Evolutionary conservation across 176 grass and related monocot genomes (phyloP).

Genomic region (Oryza glumipatula): DNA sequence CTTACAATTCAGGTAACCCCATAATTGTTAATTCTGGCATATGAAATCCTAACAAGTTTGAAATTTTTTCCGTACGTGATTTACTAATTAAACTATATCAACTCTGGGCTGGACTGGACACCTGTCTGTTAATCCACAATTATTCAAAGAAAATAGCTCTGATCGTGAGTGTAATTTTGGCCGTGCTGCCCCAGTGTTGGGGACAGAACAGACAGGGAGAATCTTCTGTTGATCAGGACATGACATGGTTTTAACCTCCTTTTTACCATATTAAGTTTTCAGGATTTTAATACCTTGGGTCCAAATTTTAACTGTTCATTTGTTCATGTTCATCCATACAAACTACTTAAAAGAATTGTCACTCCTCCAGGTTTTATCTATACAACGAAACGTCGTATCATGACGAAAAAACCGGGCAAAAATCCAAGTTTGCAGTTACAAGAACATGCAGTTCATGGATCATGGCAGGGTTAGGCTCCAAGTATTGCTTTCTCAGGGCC

Average conservation of each 20-base stretch:
- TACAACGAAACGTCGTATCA: slow-evolving; percentile 22
- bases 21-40: slow-evolving; percentile 26
- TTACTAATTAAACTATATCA: slow-evolving; percentile 23
- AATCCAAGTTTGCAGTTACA: slow-evolving; percentile 21
- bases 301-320: slow-evolving; percentile 20
- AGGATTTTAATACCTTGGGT: neutral
- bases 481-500: slow-evolving; percentile 14
- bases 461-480: slow-evolving; percentile 27
- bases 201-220: slow-evolving; percentile 42
- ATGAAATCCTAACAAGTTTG: slow-evolving; percentile 36
- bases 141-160: slow-evolving; percentile 31
- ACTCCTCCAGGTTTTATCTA: neutral
- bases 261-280: neutral
- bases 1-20: neutral
- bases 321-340: slow-evolving; percentile 6
- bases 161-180: slow-evolving; percentile 38
- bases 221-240: slow-evolving; percentile 50
- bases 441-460: slow-evolving; percentile 17
- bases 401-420: neutral
- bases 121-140: slow-evolving; percentile 37
- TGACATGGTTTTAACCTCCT: slow-evolving; percentile 6
- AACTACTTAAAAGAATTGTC: neutral
- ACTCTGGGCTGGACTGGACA: slow-evolving; percentile 35
- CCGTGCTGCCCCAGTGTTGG: slow-evolving; percentile 5
- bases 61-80: slow-evolving; percentile 8